Evolutionary conservation across 495 filamentous ascomycete genomes (phyloP), one percentile per base, ranked within the genome.

Genomic region (Penicillium maclennaniae): DNA sequence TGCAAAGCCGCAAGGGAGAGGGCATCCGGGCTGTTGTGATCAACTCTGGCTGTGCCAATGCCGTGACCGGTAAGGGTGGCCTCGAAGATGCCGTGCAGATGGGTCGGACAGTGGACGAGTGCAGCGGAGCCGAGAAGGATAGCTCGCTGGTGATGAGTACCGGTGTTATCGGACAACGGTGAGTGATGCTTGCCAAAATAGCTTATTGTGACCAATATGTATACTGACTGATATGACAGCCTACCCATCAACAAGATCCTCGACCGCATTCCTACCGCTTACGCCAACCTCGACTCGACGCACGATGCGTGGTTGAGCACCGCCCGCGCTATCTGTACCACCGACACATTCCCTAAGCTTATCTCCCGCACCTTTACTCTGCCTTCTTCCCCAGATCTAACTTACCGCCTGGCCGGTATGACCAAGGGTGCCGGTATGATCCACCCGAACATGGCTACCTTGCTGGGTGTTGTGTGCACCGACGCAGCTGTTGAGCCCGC

Each of bases 381-480:
- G 25, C 92, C 92, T 20, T 93, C 89, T 9, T 88, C 88, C 8
- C 84, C 87, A 3, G 70, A 63, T 51, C 73, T 75, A 8, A 83
- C 79, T 38, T 99, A 97, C 75, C 76, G 79, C 59, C 86, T 99
- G 23, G 91, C 88, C 23, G 93, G 93, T 44, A 96, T 96, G 83
- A 96, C 95, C 54, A 99, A 99, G 73, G 93, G 93, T 42, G 95
- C 93, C 14, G 93, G 93, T 61, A 99, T 99, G 93, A 99, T 99
- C 66, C 92, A 97, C 71, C 93, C 93, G 19, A 97, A 99, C 76
- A 96, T 98, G 92, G 93, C 91, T 40, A 99, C 93, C 0, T 81
- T 99, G 37, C 83, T 99, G 26, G 92, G 89, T 43, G 88, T 97
- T 49, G 82, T 97, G 63, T 92, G 89, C 65, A 99, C 93, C 25